Base-by-base conservation (phyloP, 768 basidiomycete species). In the Tulasnella sp. region DNA sequence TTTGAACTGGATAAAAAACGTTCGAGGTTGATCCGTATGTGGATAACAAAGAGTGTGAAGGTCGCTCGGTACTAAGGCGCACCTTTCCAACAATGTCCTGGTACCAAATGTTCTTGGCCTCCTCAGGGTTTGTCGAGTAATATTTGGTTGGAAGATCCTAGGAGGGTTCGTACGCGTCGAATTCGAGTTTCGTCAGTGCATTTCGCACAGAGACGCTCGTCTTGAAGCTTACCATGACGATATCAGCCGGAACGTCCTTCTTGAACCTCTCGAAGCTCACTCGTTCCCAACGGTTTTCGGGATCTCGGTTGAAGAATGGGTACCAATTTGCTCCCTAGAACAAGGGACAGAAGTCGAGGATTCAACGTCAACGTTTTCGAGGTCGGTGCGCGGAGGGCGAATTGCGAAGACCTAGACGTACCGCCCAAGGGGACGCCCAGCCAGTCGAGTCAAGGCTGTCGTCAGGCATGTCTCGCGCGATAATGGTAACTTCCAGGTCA, bases 361-460 rank as follows among this genome's bases (percentile, higher is more conserved):
- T 77, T 9, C 11, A 12, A 41, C 0, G 7, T 2, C 9, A 11
- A 37, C 37, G 6, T 37, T n/a, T 60, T 60, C 9, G n/a, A 60
- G 16, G 58, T 46, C 8, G 54, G 28, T 3, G 31, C 20, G n/a
- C 24, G 64, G 14, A 69, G 31, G 64, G 16, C 14, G 28, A 7
- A 14, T 2, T 3, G 73, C 5, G 22, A 20, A 20, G n/a, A 28
- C 34, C 3, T 6, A 24, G 34, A 84, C 87, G 77, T 80, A 89
- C 89, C 80, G 89, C 89, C 84, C 89, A 90, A n/a, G 89, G 89
- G 78, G 88, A 89, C 12, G 89, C 86, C 85, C 88, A 89, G 5
- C 86, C 88, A 76, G 88, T 88, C 4, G 88, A 89, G 72, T 85
- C 85, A 82, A 78, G 58, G 18, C 41, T 24, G 81, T 80, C 80